These are phyloP conservation scores for Solanum raphanifolium DNA, from an alignment of 257 asterid genomes.

Conservation along the genomic window DNA sequence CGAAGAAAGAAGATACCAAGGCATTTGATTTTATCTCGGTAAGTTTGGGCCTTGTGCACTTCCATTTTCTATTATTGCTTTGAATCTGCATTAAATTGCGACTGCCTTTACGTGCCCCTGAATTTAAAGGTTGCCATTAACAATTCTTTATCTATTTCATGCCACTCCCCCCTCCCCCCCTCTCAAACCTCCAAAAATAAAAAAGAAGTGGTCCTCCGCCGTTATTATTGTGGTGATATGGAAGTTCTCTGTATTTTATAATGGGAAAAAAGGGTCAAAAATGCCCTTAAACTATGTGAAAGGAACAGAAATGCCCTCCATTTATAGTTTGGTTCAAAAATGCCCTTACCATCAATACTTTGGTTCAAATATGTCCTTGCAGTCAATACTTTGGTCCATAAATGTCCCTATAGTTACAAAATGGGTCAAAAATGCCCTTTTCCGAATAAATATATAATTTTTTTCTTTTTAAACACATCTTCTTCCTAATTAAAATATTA, in stretches of 20 bases:
- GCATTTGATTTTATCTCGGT: slow-evolving; percentile 98
- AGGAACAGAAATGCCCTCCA: background rate
- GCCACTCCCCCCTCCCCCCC: background rate
- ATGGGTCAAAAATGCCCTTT: background rate
- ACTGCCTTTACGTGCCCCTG: background rate
- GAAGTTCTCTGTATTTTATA: background rate
- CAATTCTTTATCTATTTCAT: background rate
- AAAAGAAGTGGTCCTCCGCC: background rate
- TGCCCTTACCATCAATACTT: background rate
- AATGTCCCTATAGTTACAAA: background rate
- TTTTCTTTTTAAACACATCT: too few relatives aligned
- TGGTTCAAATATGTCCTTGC: too few relatives aligned
- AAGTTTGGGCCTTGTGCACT: slow-evolving; percentile 19
- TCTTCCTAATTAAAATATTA: too few relatives aligned
- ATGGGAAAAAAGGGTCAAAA: too few relatives aligned
- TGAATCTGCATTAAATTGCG: background rate
- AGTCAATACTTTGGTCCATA: too few relatives aligned
- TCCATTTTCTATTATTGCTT: slow-evolving; percentile 3
- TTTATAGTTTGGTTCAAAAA: background rate
- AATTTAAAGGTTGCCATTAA: background rate
- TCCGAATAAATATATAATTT: too few relatives aligned
- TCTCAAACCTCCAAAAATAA: background rate
- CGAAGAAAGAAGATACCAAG: slow-evolving; percentile 69
- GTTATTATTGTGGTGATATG: background rate
- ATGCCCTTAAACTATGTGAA: background rate